phyloP scores from a whole-genome alignment of 2,329 filamentous ascomycete genomes.

The Stemphylium beticola region DNA sequence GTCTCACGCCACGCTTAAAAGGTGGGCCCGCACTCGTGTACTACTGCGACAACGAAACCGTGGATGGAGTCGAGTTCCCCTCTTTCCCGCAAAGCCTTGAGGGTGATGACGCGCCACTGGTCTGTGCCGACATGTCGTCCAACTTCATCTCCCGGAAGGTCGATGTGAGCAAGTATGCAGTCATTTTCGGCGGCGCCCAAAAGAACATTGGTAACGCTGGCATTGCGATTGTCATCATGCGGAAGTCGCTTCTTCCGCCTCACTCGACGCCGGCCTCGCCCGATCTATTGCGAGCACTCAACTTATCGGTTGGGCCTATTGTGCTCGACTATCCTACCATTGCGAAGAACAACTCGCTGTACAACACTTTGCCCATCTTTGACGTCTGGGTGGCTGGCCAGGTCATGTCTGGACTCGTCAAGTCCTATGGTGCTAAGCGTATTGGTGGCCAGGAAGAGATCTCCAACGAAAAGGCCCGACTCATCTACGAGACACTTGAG shows the following conservation, averaged over 20 bases:
- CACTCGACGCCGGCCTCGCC: constrained; percentile 63
- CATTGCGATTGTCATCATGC: constrained; percentile 83
- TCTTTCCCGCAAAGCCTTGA: constrained; percentile 70
- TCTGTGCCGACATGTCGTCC: constrained; percentile 92
- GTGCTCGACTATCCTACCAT: constrained; percentile 84
- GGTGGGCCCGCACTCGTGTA: constrained; percentile 74
- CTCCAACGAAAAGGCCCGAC: constrained; percentile 73
- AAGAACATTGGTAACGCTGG: constrained; percentile 92
- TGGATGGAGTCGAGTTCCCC: constrained; percentile 91
- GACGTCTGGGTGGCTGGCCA: constrained; percentile 91
- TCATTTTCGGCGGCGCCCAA: constrained; percentile 90
- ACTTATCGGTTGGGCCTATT: constrained; percentile 77
- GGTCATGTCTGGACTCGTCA: constrained; percentile 78
- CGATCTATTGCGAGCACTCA: constrained; percentile 73
- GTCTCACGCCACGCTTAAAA: constrained; percentile 65
- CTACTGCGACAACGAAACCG: constrained; percentile 92
- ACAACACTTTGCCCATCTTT: constrained; percentile 96
- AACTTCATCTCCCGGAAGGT: constrained; percentile 87
- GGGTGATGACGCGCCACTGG: constrained; percentile 69
- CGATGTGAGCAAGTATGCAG: constrained; percentile 77
- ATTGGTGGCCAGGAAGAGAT: constrained; percentile 78
- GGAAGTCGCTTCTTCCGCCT: constrained; percentile 79
- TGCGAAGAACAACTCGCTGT: constrained; percentile 91
- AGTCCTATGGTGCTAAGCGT: constrained; percentile 67
- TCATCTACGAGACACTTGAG: constrained; percentile 81